A percentile compares a stretch with the other conserved stretches of the same genome.
phyloP scores from a whole-genome alignment of 1,139 yeast species.

The Magnusiomyces paraingens region DNA sequence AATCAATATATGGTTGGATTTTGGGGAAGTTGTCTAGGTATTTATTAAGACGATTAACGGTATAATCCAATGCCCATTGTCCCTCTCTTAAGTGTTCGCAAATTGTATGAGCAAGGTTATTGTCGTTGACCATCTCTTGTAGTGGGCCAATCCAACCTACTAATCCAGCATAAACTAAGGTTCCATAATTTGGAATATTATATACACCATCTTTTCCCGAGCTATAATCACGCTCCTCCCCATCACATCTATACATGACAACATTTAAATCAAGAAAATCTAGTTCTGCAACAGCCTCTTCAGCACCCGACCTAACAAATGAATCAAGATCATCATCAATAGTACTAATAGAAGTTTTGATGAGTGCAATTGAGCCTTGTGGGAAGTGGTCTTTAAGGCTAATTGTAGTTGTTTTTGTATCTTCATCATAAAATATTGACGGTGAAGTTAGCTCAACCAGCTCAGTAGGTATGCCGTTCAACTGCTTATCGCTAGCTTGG shows the following conservation, averaged over 20 bases:
- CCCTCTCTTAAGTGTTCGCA: constrained; percentile 79
- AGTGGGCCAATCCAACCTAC: constrained; percentile 87
- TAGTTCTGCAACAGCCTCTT: constrained; percentile 58
- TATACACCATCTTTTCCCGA: constrained; percentile 68
- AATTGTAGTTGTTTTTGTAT: constrained; percentile 41
- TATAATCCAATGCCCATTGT: constrained; percentile 82
- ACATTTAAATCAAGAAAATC: constrained; percentile 67
- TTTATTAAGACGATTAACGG: constrained; percentile 54
- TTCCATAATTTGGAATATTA: constrained; percentile 64
- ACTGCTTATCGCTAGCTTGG: constrained; percentile 30
- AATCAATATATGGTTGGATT: constrained; percentile 48
- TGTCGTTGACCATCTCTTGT: constrained; percentile 53
- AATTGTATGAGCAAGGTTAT: constrained; percentile 77
- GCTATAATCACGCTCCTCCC: constrained; percentile 81
- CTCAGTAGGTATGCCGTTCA: constrained; percentile 60
- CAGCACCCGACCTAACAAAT: constrained; percentile 64
- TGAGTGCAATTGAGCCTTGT: constrained; percentile 85
- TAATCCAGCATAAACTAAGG: constrained; percentile 76
- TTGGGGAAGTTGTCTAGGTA: constrained; percentile 44
- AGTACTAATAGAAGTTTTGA: constrained; percentile 52
- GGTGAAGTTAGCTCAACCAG: constrained; percentile 51
- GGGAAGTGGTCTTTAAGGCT: constrained; percentile 58
- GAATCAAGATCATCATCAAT: constrained; percentile 60
- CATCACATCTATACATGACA: constrained; percentile 68
- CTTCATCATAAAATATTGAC: constrained; percentile 38